These are phyloP conservation scores for Lipomyces oligophaga DNA, from an alignment of 805 yeast genomes.

Conservation along the genomic window DNA sequence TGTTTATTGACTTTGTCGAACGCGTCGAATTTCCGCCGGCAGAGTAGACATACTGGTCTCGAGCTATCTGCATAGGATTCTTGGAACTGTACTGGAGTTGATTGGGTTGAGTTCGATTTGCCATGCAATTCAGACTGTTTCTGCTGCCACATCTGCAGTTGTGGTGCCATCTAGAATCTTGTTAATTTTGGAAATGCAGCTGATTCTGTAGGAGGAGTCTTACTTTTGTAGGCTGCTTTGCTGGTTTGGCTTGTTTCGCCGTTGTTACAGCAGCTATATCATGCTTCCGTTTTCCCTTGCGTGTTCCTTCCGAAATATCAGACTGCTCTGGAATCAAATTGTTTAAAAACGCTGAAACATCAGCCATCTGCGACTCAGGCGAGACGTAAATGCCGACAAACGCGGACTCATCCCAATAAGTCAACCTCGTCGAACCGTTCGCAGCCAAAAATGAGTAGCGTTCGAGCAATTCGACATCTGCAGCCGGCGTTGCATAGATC, in stretches of 20 bases:
- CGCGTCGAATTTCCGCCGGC: constrained; percentile 22
- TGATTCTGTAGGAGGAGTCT: background rate
- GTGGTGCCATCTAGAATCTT: constrained; percentile 30
- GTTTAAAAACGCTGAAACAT: constrained; percentile 12
- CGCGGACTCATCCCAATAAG: constrained; percentile 25
- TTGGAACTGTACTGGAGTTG: constrained; percentile 3
- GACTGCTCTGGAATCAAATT: no score
- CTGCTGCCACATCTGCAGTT: constrained; percentile 24
- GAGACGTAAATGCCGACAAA: constrained; percentile 10
- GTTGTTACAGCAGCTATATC: background rate
- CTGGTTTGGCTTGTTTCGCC: background rate
- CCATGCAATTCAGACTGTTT: constrained; percentile 27
- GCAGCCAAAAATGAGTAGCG: constrained; percentile 15
- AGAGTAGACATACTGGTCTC: constrained; percentile 21
- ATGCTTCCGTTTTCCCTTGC: background rate
- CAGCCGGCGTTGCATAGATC: background rate
- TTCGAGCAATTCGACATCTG: background rate
- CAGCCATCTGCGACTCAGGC: constrained; percentile 9
- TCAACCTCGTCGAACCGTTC: constrained; percentile 11
- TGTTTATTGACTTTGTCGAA: constrained; percentile 23
- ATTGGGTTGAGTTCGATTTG: background rate
- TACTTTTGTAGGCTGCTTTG: constrained; percentile 10
- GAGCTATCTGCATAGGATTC: constrained; percentile 24
- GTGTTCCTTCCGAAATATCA: background rate
- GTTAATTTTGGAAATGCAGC: background rate